These are phyloP conservation scores for Capronia americana DNA, from an alignment of 2,329 filamentous ascomycete genomes.

Conservation along the genomic window DNA sequence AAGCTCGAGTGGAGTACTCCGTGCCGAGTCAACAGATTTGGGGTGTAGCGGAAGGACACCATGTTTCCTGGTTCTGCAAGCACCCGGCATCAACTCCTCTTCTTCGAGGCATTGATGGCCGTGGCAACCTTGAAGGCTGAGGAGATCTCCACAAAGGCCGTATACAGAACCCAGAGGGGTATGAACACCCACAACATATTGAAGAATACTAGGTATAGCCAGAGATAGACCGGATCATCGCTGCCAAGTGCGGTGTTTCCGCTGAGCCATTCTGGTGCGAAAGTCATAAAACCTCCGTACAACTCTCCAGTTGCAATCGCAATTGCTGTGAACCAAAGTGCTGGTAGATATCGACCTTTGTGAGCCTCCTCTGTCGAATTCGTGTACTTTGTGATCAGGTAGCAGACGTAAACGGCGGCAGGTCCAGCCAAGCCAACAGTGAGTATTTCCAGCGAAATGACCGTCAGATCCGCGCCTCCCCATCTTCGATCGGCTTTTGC, in stretches of 20 bases:
- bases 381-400: constrained; percentile 50
- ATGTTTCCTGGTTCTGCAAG: background rate
- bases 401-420: constrained; percentile 64
- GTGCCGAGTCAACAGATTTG: background rate
- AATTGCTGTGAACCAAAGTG: constrained; percentile 63
- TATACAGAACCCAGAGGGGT: constrained; percentile 56
- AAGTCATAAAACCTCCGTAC: constrained; percentile 70
- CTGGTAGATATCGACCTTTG: constrained; percentile 42
- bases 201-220: constrained; percentile 69
- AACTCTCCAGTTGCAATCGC: constrained; percentile 68
- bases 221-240: constrained; percentile 66
- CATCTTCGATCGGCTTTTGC: constrained; percentile 68
- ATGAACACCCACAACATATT: constrained; percentile 68
- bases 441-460: constrained; percentile 66
- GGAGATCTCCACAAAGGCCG: constrained; percentile 31
- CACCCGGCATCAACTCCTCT: constrained; percentile 18
- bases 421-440: constrained; percentile 67
- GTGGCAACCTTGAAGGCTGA: constrained; percentile 20
- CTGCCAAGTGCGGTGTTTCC: constrained; percentile 64
- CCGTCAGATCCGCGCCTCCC: constrained; percentile 64
- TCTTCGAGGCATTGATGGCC: constrained; percentile 13
- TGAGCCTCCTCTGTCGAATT: constrained; percentile 32
- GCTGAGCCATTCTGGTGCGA: constrained; percentile 69
- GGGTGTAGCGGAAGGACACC: background rate
- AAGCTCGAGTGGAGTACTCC: background rate